A percentile compares a stretch with the other conserved stretches of the same genome.
Evolutionary conservation across 177 flowering plant species (phyloP).

Genomic region (Telopea speciosissima): DNA sequence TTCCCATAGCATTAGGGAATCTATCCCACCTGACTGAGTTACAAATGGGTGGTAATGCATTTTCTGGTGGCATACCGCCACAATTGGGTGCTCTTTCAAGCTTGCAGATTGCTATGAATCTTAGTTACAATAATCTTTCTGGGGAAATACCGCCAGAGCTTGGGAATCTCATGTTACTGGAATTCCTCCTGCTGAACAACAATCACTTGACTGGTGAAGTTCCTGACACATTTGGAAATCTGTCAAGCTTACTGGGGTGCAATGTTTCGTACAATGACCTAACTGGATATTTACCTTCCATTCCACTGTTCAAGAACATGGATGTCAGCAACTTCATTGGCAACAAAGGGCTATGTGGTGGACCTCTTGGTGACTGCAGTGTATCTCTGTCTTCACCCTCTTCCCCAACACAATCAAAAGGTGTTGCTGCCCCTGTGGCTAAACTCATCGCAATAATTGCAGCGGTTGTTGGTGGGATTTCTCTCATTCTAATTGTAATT

Average conservation of each 20-base stretch:
- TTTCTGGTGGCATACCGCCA: conserved; percentile 63
- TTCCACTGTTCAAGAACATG: conserved; percentile 52
- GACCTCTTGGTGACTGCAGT: conserved; percentile 44
- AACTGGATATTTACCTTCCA: conserved; percentile 55
- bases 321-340: conserved; percentile 50
- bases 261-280: conserved; percentile 74
- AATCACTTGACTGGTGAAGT: conserved; percentile 68
- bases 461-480: conserved; percentile 57
- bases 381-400: conserved; percentile 21
- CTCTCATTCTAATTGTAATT: conserved; percentile 53
- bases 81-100: conserved; percentile 59
- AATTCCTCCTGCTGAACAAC: conserved; percentile 61
- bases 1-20: conserved; percentile 57
- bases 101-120: conserved; percentile 79
- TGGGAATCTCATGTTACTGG: conserved; percentile 60
- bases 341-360: conserved; percentile 73
- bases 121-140: conserved; percentile 68
- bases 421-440: conserved; percentile 25
- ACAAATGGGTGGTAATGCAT: conserved; percentile 68
- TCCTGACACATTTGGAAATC: conserved; percentile 49
- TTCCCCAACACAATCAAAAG: conserved; percentile 17
- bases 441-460: conserved; percentile 50
- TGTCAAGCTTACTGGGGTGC: conserved; percentile 64
- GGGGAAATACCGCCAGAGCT: conserved; percentile 66
- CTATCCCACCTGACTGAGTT: conserved; percentile 66